A percentile compares a stretch with the other conserved stretches of the same genome.
phyloP scores from a whole-genome alignment of 352 stramenopile species.

The Pythium apleroticum region DNA sequence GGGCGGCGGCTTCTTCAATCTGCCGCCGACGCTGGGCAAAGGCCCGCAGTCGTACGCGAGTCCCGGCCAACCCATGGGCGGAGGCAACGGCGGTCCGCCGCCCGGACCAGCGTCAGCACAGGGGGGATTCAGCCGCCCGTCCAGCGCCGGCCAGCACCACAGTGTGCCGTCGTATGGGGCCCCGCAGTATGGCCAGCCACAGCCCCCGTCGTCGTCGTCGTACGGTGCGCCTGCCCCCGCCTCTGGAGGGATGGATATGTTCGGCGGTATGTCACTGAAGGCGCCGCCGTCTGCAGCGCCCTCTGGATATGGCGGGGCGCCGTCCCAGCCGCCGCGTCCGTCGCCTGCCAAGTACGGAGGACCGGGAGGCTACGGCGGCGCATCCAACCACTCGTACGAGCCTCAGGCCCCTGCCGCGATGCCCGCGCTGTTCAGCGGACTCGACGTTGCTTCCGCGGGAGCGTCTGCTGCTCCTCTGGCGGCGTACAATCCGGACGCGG shows the following conservation, averaged over 20 bases:
- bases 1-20: conserved; percentile 84
- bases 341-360: conserved; percentile 25
- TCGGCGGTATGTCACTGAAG: conserved; percentile 75
- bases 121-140: conserved; percentile 4
- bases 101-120: neutral
- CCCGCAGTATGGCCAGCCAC: conserved; percentile 20
- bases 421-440: conserved; percentile 22
- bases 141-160: conserved; percentile 6
- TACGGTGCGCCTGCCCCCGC: conserved; percentile 22
- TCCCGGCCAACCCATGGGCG: neutral
- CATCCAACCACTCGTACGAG: conserved; percentile 18
- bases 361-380: conserved; percentile 7
- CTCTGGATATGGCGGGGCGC: conserved; percentile 16
- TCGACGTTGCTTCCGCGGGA: conserved; percentile 20
- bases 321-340: conserved; percentile 13
- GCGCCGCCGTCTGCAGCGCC: conserved; percentile 4
- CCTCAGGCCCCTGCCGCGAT: neutral
- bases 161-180: conserved; percentile 23
- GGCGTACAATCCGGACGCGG: conserved; percentile 11
- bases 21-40: conserved; percentile 67
- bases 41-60: conserved; percentile 25
- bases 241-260: conserved; percentile 53
- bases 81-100: neutral
- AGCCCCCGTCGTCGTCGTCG: conserved; percentile 1
- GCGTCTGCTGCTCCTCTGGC: neutral